A percentile compares a stretch with the other conserved stretches of the same genome.
Conservation (phyloP, 1,139 yeast species). For the Blastobotrys proliferans region DNA sequence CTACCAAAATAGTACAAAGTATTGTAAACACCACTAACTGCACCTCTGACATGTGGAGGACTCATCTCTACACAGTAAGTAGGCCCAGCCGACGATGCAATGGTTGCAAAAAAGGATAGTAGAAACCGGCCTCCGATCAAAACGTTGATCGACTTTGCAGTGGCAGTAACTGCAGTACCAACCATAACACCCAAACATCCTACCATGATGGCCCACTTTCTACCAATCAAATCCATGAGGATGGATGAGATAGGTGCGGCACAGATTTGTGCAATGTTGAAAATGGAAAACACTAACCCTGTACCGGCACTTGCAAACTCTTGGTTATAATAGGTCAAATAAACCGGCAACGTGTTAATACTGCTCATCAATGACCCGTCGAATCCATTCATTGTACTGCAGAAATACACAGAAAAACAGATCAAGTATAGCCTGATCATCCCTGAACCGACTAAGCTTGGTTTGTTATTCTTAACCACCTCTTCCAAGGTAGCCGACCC, state of each 20-base stretch:
- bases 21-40: constrained; percentile 27
- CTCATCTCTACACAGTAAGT: constrained; percentile 21
- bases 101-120: constrained; percentile 21
- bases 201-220: constrained; percentile 17
- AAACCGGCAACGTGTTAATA: constrained; percentile 17
- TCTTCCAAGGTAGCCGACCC: constrained; percentile 14
- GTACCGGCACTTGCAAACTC: constrained; percentile 15
- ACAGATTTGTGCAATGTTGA: constrained; percentile 17
- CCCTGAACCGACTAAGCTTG: constrained; percentile 15
- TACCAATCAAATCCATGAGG: constrained; percentile 18
- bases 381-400: constrained; percentile 19
- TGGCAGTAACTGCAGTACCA: constrained; percentile 27
- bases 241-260: constrained; percentile 16
- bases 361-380: constrained; percentile 20
- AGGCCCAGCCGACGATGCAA: constrained; percentile 21
- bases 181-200: constrained; percentile 27
- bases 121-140: constrained; percentile 24
- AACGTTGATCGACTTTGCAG: constrained; percentile 19
- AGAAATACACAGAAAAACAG: constrained; percentile 16
- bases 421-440: constrained; percentile 17
- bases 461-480: constrained; percentile 9
- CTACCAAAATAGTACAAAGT: constrained; percentile 18
- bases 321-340: constrained; percentile 13
- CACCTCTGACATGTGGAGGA: constrained; percentile 42
- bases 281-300: constrained; percentile 18